Conservation (phyloP, 2,329 filamentous ascomycete species). For the Fusarium decemcellulare region DNA sequence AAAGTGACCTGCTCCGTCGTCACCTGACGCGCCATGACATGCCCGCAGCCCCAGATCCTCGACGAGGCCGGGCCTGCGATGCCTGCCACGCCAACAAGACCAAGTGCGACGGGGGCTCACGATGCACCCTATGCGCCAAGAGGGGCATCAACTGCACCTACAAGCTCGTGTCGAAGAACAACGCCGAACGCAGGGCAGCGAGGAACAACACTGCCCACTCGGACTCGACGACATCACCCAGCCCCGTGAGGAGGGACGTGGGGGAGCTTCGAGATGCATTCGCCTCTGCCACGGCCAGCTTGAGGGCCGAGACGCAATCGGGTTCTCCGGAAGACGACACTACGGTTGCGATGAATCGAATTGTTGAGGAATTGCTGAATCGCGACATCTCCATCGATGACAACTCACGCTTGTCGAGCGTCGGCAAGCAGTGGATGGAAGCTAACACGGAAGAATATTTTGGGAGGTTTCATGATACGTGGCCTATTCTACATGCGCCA, state of each 20-base stretch:
- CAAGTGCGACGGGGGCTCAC: constrained; percentile 58
- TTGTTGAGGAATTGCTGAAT: constrained; percentile 18
- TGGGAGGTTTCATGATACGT: constrained; percentile 56
- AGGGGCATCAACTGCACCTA: constrained; percentile 57
- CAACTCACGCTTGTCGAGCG: constrained; percentile 1
- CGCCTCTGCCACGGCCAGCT: neutral
- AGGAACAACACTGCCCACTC: constrained; percentile 4
- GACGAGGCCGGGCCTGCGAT: constrained; percentile 58
- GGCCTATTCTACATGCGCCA: constrained; percentile 58
- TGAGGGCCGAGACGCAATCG: constrained; percentile 12
- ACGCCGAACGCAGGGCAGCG: constrained; percentile 19
- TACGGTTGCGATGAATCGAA: constrained; percentile 19
- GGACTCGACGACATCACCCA: constrained; percentile 1
- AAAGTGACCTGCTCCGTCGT: constrained; percentile 56
- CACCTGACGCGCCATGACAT: constrained; percentile 54
- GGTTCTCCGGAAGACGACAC: constrained; percentile 19
- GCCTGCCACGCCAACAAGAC: constrained; percentile 62
- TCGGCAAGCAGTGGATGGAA: constrained; percentile 37
- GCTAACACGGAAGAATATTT: constrained; percentile 52
- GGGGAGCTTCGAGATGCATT: constrained; percentile 7
- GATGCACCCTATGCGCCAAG: constrained; percentile 57
- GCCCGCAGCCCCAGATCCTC: constrained; percentile 47
- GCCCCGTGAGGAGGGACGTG: neutral
- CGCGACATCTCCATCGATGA: constrained; percentile 26
- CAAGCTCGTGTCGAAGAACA: constrained; percentile 38